Evolutionary conservation across 1,284 basidiomycete genomes (phyloP).

Genomic region (Marasmius fiardii): DNA sequence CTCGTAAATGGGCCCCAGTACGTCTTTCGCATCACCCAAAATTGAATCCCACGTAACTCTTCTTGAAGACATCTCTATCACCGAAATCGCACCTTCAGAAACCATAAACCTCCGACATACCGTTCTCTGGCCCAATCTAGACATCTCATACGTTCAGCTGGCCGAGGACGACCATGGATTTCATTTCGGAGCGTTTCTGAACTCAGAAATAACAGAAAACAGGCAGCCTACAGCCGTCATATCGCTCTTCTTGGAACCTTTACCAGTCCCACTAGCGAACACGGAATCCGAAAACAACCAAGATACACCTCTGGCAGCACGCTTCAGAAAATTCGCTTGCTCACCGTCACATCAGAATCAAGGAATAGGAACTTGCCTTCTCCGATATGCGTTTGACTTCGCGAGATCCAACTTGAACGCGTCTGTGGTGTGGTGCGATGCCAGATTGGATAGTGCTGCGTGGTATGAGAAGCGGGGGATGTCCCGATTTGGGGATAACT

Average conservation of each 20-base stretch:
- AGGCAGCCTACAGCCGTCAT: slow-evolving; percentile 44
- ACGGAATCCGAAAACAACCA: slow-evolving; percentile 17
- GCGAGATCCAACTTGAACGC: slow-evolving; percentile 35
- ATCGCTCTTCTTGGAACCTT: slow-evolving; percentile 48
- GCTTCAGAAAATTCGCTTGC: slow-evolving; percentile 65
- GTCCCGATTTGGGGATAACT: slow-evolving; percentile 40
- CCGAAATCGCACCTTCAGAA: slow-evolving; percentile 31
- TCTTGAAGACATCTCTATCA: not conserved
- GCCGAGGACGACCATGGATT: slow-evolving; percentile 46
- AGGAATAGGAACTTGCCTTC: slow-evolving; percentile 49
- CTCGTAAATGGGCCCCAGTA: not conserved
- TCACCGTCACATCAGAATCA: slow-evolving; percentile 39
- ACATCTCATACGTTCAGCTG: slow-evolving; percentile 45
- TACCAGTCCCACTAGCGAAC: slow-evolving; percentile 26
- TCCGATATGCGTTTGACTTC: slow-evolving; percentile 37
- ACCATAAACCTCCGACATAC: slow-evolving; percentile 52
- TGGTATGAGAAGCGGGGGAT: slow-evolving; percentile 59
- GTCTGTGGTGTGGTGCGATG: slow-evolving; percentile 54
- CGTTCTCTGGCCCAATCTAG: slow-evolving; percentile 55
- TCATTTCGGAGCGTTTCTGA: slow-evolving; percentile 54
- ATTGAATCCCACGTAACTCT: too few relatives aligned
- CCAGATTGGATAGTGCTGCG: slow-evolving; percentile 36
- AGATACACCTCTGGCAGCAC: slow-evolving; percentile 25
- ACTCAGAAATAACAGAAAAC: slow-evolving; percentile 5
- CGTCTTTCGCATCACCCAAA: not conserved